Evolutionary conservation across 768 basidiomycete genomes (phyloP), one percentile per base, ranked within the genome.

Genomic region (Boletus tylopilopsis): DNA sequence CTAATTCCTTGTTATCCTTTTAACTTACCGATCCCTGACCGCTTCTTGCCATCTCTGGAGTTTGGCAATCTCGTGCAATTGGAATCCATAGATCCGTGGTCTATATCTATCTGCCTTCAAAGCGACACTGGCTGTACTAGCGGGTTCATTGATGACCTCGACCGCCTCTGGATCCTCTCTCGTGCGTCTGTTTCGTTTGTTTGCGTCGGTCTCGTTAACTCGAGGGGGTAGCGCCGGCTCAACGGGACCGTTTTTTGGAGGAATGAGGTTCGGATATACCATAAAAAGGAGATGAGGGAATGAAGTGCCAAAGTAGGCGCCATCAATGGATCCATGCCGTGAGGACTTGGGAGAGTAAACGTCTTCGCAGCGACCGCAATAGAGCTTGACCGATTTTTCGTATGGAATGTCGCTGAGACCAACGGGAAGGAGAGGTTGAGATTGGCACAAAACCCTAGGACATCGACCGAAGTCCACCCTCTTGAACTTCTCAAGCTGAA

Each of bases 401-500:
- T 96, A 98, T 0, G 96, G 90, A n/a, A 93, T 78, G 69, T 99
- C 96, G 53, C 90, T 94, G 24, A 98, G 84, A 16, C 96, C 96
- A 55, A 98, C 91, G 15, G 96, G 96, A 27, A 98, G 88, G 55
- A 99, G 89, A 15, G 94, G 87, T 65, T 98, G 96, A 6, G 81
- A 79, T 64, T 92, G 88, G 75, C 96, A 98, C 58, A 95, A 81
- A 22, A 98, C 96, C 54, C 96, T 90, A 4, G 96, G 96, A 71
- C 96, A 99, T 40, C 96, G 89, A 23, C 96, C 95, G 61, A 99
- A 99, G 68, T 99, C 96, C 47, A 91, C 94, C 56, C 91, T 88
- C 69, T 94, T 96, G 77, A 95, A 97, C 72, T 99, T 99, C 59
- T 97, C 94, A 49, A 97, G 79, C 89, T 90, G 58, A 22, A 38